Percentiles rank a stretch among this genome's conserved stretches.
Evolutionary conservation across 352 stramenopile species (phyloP).

Genomic region (Albugo candida): DNA sequence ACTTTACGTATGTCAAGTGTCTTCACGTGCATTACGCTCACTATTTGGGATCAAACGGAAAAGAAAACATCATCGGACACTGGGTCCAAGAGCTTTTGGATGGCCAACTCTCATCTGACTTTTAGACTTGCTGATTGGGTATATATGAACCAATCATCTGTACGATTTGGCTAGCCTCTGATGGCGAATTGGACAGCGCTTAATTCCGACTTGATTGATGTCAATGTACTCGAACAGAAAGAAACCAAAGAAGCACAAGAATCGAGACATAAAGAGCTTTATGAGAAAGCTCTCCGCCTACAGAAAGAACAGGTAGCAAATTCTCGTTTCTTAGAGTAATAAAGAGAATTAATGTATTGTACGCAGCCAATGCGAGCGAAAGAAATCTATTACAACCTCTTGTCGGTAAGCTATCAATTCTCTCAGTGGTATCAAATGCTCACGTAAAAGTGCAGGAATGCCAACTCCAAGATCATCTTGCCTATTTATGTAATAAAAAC

Average conservation of each 20-base stretch:
- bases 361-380: constrained; percentile 4
- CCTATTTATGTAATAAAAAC: constrained; percentile 55
- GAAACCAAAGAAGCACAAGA: constrained; percentile 52
- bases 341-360: neutral
- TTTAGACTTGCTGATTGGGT: neutral
- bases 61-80: constrained; percentile 29
- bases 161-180: neutral
- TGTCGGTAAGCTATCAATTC: constrained; percentile 3
- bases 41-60: constrained; percentile 17
- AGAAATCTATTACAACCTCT: neutral
- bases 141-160: neutral
- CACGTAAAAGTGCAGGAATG: too few relatives aligned
- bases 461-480: too few relatives aligned
- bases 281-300: constrained; percentile 39
- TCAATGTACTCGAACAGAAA: constrained; percentile 3
- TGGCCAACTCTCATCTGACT: neutral
- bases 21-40: constrained; percentile 58
- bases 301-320: constrained; percentile 29
- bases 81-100: constrained; percentile 45
- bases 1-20: constrained; percentile 41
- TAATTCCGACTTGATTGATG: constrained; percentile 15
- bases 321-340: constrained; percentile 14
- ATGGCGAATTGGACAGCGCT: constrained; percentile 53
- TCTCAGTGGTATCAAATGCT: constrained; percentile 3
- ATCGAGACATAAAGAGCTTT: constrained; percentile 29